Evolutionary conservation across 2,329 filamentous ascomycete genomes (phyloP).

Genomic region (Colletotrichum phormii): DNA sequence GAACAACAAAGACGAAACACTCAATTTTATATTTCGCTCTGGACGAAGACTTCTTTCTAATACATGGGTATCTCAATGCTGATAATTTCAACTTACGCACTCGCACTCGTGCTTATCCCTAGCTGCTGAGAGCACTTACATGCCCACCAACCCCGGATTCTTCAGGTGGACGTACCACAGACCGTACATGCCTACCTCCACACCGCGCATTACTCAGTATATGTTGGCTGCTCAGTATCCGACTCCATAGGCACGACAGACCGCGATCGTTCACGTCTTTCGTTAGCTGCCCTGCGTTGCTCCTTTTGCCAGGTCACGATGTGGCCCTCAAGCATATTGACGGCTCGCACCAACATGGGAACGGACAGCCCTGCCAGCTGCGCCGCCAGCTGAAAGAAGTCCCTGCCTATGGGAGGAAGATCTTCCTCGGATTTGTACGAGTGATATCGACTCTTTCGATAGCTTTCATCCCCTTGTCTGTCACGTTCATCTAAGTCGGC

Average conservation of each 20-base stretch:
- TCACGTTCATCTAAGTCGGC: background rate
- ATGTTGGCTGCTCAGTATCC: background rate
- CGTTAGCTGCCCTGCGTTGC: constrained; percentile 16
- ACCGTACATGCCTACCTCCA: background rate
- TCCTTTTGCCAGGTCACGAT: constrained; percentile 49
- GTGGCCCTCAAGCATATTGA: constrained; percentile 52
- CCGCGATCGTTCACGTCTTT: constrained; percentile 19
- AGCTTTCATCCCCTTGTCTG: background rate
- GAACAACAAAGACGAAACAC: background rate
- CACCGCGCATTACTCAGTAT: background rate
- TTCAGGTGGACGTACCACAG: background rate
- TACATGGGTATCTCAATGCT: background rate
- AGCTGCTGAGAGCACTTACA: background rate
- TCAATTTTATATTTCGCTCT: background rate
- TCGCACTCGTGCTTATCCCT: background rate
- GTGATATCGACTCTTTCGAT: constrained; percentile 17
- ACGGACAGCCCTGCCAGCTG: constrained; percentile 48
- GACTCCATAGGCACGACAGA: background rate
- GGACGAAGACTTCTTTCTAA: background rate
- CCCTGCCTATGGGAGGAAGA: constrained; percentile 44
- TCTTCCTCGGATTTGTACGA: constrained; percentile 43
- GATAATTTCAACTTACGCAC: background rate
- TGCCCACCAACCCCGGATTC: background rate
- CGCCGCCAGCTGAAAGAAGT: constrained; percentile 48
- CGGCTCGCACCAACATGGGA: constrained; percentile 47